These are phyloP conservation scores for Helianthus annuus DNA, from an alignment of 129 eudicot genomes.

Conservation along the genomic window HanXRQr2.0-SUNRISE NC_035445.2:138014873-138015372, in stretches of 20 bases:
- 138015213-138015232: no score
- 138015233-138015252: no score
- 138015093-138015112: constrained; percentile 70
- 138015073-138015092: constrained; percentile 82
- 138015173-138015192: constrained; percentile 32
- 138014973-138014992: constrained; percentile 66
- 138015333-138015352: no score
- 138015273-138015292: no score
- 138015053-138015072: constrained; percentile 68
- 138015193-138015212: no score
- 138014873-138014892: constrained; percentile 64
- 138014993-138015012: constrained; percentile 65
- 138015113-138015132: constrained; percentile 66
- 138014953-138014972: constrained; percentile 67
- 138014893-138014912: constrained; percentile 89
- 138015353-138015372: no score
- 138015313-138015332: no score
- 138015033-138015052: constrained; percentile 62
- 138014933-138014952: constrained; percentile 79
- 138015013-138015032: constrained; percentile 67
- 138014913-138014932: constrained; percentile 77
- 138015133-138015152: constrained; percentile 75
- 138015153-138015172: constrained; percentile 55
- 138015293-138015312: no score
- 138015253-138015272: no score